Evolutionary conservation across 768 basidiomycete species (phyloP), one percentile per base, ranked within the genome.

Genomic region (Leccinum obscurum): DNA sequence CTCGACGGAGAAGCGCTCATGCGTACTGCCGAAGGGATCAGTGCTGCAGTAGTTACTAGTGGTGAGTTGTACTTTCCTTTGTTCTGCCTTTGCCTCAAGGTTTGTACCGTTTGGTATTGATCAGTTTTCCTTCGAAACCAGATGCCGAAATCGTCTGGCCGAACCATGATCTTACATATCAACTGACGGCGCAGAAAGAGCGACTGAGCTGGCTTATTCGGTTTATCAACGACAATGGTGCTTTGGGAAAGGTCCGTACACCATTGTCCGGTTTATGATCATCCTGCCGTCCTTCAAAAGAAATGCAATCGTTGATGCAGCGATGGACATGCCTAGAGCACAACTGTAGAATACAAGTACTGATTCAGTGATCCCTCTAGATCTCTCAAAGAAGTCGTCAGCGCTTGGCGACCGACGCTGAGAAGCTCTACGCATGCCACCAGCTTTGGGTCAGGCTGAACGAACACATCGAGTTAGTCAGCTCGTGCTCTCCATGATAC

Each of bases 151-250:
- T 92, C 63, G 86, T 94, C 53, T 76, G 83, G 44, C 80, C 84
- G 9, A 90, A 89, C 62, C 89, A 92, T 66, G 95, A 97, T 70
- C 77, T 96, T 46, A 85, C 85, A 15, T 80, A 86, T 2, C 94
- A 95, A 69, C 74, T 98, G 63, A 81, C 80, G 5, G 85, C 85
- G 44, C 83, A 92, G 30, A 88, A 88, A 68, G 86, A 89, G 57
- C 79, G 92, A 39, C 76, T 95, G 30, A 86, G 85, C 56, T 93
- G 91, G 81, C 79, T 98, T n/a, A 91, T 96, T 64, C 82, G 81
- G 26, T 96, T 94, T 71, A 90, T 97, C 67, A 91, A 93, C 50
- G 88, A 92, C 55, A 96, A 96, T 71, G 87, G 83, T 0, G 88
- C 88, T 6, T 77, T 95, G 37, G 78, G 77, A 41, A 93, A 91